These are phyloP conservation scores for Dioscorea dumetorum DNA, from an alignment of 106 monocot genomes.

Conservation along the genomic window DNA sequence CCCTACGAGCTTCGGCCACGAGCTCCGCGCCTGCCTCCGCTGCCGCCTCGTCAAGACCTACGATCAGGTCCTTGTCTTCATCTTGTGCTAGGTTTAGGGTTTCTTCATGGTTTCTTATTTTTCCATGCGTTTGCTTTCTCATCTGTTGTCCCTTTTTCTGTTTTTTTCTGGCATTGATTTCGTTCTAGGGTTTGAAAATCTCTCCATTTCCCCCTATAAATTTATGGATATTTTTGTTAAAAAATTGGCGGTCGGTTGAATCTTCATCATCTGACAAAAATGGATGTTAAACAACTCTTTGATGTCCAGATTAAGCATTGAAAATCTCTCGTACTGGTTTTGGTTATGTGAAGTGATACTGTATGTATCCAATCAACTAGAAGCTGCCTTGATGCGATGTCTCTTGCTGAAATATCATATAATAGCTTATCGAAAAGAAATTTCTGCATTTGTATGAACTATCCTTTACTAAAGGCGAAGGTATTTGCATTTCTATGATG, in stretches of 20 bases:
- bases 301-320: background rate
- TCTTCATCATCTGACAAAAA: background rate
- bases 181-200: background rate
- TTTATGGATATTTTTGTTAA: background rate
- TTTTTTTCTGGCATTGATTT: background rate
- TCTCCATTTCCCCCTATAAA: background rate
- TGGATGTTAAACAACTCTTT: background rate
- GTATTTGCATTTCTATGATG: background rate
- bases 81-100: conserved; percentile 4
- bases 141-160: no score
- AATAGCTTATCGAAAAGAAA: background rate
- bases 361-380: background rate
- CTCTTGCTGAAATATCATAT: background rate
- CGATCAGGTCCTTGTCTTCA: conserved; percentile 52
- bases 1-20: conserved; percentile 97
- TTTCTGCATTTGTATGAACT: background rate
- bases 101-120: background rate
- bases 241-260: background rate
- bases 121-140: background rate
- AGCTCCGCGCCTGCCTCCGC: conserved; percentile 93
- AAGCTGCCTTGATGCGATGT: background rate
- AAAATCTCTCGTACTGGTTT: background rate
- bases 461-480: background rate
- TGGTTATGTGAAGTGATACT: background rate
- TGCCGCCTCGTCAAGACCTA: conserved; percentile 96